Percentiles rank a stretch among this genome's conserved stretches.
Evolutionary conservation across 2,329 filamentous ascomycete genomes (phyloP).

Genomic region (Lecanicillium sp.): DNA sequence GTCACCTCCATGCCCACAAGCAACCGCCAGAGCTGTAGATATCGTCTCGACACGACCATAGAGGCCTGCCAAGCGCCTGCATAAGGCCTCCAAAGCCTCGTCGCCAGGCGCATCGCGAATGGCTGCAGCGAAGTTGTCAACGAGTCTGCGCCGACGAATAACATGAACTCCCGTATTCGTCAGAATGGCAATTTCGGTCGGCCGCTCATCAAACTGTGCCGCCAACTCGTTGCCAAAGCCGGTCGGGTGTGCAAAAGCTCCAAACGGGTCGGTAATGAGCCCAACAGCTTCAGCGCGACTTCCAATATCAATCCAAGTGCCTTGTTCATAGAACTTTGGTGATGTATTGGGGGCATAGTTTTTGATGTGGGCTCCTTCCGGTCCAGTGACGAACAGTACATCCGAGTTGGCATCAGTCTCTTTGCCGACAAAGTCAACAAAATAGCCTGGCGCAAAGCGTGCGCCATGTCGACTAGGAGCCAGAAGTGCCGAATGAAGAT

Average conservation of each 20-base stretch:
- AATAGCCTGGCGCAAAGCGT: constrained; percentile 80
- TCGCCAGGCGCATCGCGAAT: constrained; percentile 66
- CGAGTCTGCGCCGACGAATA: constrained; percentile 71
- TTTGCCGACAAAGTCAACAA: constrained; percentile 71
- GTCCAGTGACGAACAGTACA: constrained; percentile 72
- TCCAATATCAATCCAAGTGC: constrained; percentile 63
- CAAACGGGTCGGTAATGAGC: constrained; percentile 63
- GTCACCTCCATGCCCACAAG: constrained; percentile 87
- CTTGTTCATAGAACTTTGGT: constrained; percentile 66
- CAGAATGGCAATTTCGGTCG: constrained; percentile 80
- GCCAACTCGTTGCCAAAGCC: constrained; percentile 95
- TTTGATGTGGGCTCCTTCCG: constrained; percentile 81
- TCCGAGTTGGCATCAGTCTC: constrained; percentile 52
- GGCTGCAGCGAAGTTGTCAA: constrained; percentile 84
- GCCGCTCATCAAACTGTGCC: constrained; percentile 82
- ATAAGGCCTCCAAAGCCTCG: constrained; percentile 72
- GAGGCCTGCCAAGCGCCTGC: constrained; percentile 72
- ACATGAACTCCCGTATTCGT: constrained; percentile 88
- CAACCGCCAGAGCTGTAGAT: constrained; percentile 84
- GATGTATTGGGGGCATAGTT: constrained; percentile 42
- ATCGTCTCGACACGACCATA: constrained; percentile 88
- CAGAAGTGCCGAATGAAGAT: constrained; percentile 41
- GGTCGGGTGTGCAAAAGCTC: constrained; percentile 55
- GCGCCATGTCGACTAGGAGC: constrained; percentile 41
- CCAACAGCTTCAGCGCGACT: constrained; percentile 72